A percentile compares a stretch with the other conserved stretches of the same genome.
phyloP scores from a whole-genome alignment of 257 asterid species.

The Capsicum baccatum region DNA sequence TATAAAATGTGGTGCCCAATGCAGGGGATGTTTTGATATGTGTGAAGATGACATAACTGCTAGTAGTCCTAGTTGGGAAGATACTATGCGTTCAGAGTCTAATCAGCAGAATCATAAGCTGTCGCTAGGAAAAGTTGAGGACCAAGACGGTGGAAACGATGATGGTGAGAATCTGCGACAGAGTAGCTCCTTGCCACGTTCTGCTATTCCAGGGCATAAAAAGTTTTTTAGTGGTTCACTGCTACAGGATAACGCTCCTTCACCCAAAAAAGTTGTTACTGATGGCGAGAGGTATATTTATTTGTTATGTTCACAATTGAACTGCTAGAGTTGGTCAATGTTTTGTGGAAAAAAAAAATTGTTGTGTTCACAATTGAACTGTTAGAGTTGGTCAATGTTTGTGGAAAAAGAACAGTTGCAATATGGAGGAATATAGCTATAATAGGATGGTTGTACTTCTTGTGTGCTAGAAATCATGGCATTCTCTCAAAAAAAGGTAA shows the following conservation, averaged over 20 bases:
- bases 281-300: slow-evolving; percentile 80
- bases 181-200: slow-evolving; percentile 53
- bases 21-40: slow-evolving; percentile 96
- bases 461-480: slow-evolving; percentile 12
- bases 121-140: slow-evolving; percentile 41
- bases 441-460: neutral
- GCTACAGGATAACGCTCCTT: slow-evolving; percentile 59
- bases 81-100: slow-evolving; percentile 57
- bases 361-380: slow-evolving; percentile 8
- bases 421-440: slow-evolving; percentile 9
- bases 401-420: neutral
- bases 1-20: slow-evolving; percentile 34
- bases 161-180: slow-evolving; percentile 51
- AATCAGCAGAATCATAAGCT: slow-evolving; percentile 52
- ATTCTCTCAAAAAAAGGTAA: neutral
- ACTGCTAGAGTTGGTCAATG: slow-evolving; percentile 18
- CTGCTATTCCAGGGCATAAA: slow-evolving; percentile 52
- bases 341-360: slow-evolving; percentile 2
- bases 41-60: slow-evolving; percentile 70
- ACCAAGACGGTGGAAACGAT: slow-evolving; percentile 55
- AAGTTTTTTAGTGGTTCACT: slow-evolving; percentile 60
- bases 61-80: slow-evolving; percentile 70
- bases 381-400: slow-evolving; percentile 12
- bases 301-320: slow-evolving; percentile 14
- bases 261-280: slow-evolving; percentile 56